phyloP scores from a whole-genome alignment of 2,329 filamentous ascomycete genomes.

The Tolypocladium amazonense region DNA sequence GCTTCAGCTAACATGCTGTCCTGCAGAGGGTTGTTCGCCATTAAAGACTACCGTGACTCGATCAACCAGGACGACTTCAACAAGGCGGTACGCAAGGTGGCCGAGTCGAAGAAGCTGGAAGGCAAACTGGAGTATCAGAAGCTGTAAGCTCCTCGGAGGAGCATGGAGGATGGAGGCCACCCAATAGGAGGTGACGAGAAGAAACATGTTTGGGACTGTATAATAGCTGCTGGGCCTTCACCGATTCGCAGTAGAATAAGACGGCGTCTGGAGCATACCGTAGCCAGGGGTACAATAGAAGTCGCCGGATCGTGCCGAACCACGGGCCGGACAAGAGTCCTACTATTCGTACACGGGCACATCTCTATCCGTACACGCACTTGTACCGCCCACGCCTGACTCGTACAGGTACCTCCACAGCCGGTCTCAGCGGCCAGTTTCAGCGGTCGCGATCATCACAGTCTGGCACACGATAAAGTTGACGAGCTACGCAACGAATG shows the following conservation, averaged over 20 bases:
- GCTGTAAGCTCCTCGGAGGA: slow-evolving; percentile 41
- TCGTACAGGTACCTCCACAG: too few relatives aligned
- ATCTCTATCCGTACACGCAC: too few relatives aligned
- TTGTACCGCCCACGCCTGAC: too few relatives aligned
- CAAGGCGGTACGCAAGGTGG: slow-evolving; percentile 95
- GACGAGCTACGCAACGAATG: background rate
- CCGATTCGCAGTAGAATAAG: background rate
- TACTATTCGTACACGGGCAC: too few relatives aligned
- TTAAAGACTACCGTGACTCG: slow-evolving; percentile 94
- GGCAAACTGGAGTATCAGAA: slow-evolving; percentile 98
- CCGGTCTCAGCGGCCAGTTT: too few relatives aligned
- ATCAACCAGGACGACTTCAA: slow-evolving; percentile 99
- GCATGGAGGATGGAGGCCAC: background rate
- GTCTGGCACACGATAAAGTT: too few relatives aligned
- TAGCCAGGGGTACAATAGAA: background rate
- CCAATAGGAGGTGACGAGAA: background rate
- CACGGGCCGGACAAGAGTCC: background rate
- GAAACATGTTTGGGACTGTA: background rate
- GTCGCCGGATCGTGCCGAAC: background rate
- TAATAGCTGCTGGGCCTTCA: background rate
- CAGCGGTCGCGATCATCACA: too few relatives aligned
- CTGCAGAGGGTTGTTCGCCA: slow-evolving; percentile 79
- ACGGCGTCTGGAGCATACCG: background rate
- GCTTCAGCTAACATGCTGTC: background rate
- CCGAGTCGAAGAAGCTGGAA: slow-evolving; percentile 95